phyloP scores from a whole-genome alignment of 2,329 filamentous ascomycete species.

The Aureobasidium sp. region DNA sequence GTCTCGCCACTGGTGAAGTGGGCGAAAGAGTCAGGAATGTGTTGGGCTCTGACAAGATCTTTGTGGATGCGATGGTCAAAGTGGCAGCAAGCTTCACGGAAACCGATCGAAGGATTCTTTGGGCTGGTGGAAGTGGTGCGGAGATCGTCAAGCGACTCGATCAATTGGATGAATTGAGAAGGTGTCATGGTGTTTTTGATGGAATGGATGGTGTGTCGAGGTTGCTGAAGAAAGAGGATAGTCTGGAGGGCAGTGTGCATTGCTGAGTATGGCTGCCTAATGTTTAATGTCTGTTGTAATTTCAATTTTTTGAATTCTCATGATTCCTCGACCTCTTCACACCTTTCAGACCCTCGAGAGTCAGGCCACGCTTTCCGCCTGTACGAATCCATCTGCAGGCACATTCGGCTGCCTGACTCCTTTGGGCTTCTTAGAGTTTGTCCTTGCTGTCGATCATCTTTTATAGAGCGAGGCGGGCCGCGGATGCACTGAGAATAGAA shows the following conservation, averaged over 20 bases:
- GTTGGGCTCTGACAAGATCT: neutral
- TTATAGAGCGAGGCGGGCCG: too few species aligned
- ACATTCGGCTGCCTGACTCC: too few species aligned
- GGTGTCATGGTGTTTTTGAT: neutral
- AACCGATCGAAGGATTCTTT: neutral
- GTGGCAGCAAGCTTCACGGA: neutral
- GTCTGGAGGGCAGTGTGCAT: neutral
- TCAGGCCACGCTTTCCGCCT: too few species aligned
- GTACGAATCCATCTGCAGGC: too few species aligned
- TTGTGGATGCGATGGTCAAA: neutral
- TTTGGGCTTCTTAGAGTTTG: too few species aligned
- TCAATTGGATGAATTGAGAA: slow-evolving; percentile 5
- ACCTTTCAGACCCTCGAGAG: too few species aligned
- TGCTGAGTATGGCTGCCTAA: neutral
- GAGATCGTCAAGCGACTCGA: slow-evolving; percentile 4
- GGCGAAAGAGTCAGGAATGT: neutral
- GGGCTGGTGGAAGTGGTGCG: neutral
- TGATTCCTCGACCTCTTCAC: too few species aligned
- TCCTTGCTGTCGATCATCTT: too few species aligned
- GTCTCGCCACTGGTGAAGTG: neutral
- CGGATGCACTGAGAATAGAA: too few species aligned
- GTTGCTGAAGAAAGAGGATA: neutral
- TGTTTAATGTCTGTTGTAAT: neutral
- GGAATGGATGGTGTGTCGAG: neutral
- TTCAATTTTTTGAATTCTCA: neutral